Base-by-base conservation (phyloP, 306 rosid species). In the Casuarina glauca region DNA sequence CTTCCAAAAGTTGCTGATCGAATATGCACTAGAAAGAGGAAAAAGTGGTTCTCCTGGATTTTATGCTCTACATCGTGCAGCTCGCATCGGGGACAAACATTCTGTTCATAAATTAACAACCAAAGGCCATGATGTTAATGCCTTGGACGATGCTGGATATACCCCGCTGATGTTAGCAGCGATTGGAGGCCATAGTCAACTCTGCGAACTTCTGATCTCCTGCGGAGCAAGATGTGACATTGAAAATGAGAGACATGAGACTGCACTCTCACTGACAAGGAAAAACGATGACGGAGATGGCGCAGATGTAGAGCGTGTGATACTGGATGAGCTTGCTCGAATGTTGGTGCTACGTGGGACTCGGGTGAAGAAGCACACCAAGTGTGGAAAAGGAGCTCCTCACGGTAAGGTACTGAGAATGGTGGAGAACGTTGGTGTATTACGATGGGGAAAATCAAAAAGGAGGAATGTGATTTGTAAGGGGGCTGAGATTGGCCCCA, bases 141-240 rank as follows among this genome's bases (percentile, higher is more conserved):
- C 82, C 69, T 88, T 85, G 15, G 93, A 94, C 42, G 89, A 90
- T 20, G 97, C 90, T 66, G 92, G 90, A 71, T 88, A 84, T 76
- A 94, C 97, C 48, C 97, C 98, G 0, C 93, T 94, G 79, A 92
- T 94, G 97, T 64, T 92, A 79, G 97, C 98, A 19, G 97, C 98
- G 45, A 89, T 91, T 80, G 95, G 88, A 87, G 93, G 97, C 77
- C 88, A 90, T 68, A 89, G 89, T 6, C 64, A 87, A 42, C 80
- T 87, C 72, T 94, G 98, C 52, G 79, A 82, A 68, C 83, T 87
- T 74, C 86, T 94, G 84, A 83, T 94, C 64, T 90, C 90, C 50
- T 74, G 51, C 2, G 97, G 98, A 6, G 94, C 98, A 55, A 58
- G 79, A 46, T 80, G 84, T 16, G 86, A 84, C 58, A 74, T 73